phyloP scores from a whole-genome alignment of 345 rosid genomes.

The Syzygium grande region DNA sequence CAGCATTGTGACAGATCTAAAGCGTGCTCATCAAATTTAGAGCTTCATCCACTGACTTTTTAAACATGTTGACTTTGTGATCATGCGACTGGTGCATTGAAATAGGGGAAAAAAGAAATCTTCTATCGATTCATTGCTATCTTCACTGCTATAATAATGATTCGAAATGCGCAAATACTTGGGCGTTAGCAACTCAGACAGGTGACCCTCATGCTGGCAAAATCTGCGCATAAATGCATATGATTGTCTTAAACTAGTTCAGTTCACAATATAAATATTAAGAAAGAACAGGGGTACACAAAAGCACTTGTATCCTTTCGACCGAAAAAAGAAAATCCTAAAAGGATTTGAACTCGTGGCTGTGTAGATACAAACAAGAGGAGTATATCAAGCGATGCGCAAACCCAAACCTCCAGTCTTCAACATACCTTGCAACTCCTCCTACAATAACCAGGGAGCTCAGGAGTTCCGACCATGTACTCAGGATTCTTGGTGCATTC shows the following conservation, averaged over 20 bases:
- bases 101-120: background rate
- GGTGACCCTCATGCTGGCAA: background rate
- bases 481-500: conserved; percentile 82
- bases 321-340: background rate
- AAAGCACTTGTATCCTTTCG: background rate
- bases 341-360: background rate
- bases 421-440: conserved; percentile 88
- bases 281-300: background rate
- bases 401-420: background rate
- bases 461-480: conserved; percentile 75
- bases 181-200: background rate
- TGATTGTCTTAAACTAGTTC: background rate
- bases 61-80: background rate
- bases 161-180: background rate
- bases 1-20: background rate
- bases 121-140: background rate
- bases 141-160: background rate
- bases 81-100: background rate
- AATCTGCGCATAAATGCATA: background rate
- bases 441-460: conserved; percentile 75
- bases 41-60: background rate
- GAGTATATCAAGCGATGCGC: background rate
- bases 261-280: background rate
- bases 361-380: background rate
- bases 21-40: background rate